Evolutionary conservation across 2,329 filamentous ascomycete species (phyloP).

Genomic region (Aspergillus costaricaensis): DNA sequence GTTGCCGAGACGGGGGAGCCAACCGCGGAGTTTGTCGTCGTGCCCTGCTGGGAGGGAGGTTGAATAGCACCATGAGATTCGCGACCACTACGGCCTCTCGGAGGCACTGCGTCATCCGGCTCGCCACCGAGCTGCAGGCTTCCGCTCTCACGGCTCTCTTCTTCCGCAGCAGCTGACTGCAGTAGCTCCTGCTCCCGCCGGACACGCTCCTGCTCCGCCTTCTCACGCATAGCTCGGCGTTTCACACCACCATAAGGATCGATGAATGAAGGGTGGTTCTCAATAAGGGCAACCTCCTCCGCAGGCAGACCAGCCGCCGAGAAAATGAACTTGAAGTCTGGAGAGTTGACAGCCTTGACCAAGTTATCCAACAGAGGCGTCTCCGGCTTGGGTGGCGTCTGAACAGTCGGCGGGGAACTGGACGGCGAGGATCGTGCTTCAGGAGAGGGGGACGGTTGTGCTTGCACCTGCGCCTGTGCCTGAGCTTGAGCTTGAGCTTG

Average conservation of each 20-base stretch:
- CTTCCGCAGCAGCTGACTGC: conserved; percentile 56
- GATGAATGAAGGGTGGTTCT: conserved; percentile 73
- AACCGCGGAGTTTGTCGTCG: conserved; percentile 45
- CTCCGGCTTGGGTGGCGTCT: conserved; percentile 26
- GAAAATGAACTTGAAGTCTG: conserved; percentile 57
- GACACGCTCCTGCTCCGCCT: conserved; percentile 62
- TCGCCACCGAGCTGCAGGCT: conserved; percentile 91
- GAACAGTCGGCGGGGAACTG: conserved; percentile 21
- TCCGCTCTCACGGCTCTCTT: conserved; percentile 78
- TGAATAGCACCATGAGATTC: conserved; percentile 69
- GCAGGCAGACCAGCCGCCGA: conserved; percentile 48
- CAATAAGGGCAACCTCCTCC: conserved; percentile 55
- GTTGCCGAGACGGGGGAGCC: conserved; percentile 44
- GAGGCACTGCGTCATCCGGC: conserved; percentile 73
- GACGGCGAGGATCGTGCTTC: conserved; percentile 23
- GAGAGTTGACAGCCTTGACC: conserved; percentile 50
- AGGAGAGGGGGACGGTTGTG: conserved; percentile 27
- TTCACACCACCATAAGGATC: conserved; percentile 80
- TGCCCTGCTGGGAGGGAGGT: conserved; percentile 71
- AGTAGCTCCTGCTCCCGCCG: conserved; percentile 58
- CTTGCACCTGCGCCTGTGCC: neutral
- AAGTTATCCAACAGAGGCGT: conserved; percentile 43
- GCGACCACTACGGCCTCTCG: conserved; percentile 50
- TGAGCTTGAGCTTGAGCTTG: neutral
- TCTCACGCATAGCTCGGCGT: conserved; percentile 74